These are phyloP conservation scores for Phialemoniopsis sp. DNA, from an alignment of 2,329 filamentous ascomycete species.

Conservation along the genomic window DNA sequence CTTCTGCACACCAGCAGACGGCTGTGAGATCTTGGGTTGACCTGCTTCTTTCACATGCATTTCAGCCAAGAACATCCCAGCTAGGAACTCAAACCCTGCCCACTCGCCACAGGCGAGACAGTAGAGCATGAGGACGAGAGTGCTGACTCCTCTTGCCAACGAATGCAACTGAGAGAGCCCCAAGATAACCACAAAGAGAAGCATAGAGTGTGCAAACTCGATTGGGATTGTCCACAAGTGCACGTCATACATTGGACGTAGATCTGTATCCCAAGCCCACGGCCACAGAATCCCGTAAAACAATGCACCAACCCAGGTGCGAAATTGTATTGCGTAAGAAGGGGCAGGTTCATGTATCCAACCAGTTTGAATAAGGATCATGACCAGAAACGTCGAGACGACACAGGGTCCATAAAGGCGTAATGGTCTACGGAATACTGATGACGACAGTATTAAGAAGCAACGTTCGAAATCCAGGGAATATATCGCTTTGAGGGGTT, in stretches of 20 bases:
- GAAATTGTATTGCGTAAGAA: conserved; percentile 18
- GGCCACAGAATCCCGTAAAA: conserved; percentile 27
- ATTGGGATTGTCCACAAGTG: conserved; percentile 46
- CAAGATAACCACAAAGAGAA: conserved; percentile 33
- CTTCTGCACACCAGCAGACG: no score
- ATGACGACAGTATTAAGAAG: conserved; percentile 35
- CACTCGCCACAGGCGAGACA: conserved; percentile 31
- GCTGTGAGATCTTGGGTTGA: no score
- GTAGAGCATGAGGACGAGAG: conserved; percentile 27
- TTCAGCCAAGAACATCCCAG: conserved; percentile 40
- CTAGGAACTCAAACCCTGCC: conserved; percentile 40
- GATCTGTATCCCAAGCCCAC: conserved; percentile 27
- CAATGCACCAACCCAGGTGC: conserved; percentile 20
- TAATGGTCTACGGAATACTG: conserved; percentile 41
- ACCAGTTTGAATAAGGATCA: conserved; percentile 25
- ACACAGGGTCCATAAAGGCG: conserved; percentile 41
- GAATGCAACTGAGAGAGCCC: conserved; percentile 26
- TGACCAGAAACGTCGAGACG: conserved; percentile 33
- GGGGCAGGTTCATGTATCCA: conserved; percentile 17
- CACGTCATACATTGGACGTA: conserved; percentile 31
- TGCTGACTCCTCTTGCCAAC: conserved; percentile 20
- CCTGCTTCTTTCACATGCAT: no score
- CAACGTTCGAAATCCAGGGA: conserved; percentile 28
- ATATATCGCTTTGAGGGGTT: conserved; percentile 35
- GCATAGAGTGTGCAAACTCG: conserved; percentile 40